phyloP scores from a whole-genome alignment of 768 basidiomycete species.

The Albatrellus ellisii region DNA sequence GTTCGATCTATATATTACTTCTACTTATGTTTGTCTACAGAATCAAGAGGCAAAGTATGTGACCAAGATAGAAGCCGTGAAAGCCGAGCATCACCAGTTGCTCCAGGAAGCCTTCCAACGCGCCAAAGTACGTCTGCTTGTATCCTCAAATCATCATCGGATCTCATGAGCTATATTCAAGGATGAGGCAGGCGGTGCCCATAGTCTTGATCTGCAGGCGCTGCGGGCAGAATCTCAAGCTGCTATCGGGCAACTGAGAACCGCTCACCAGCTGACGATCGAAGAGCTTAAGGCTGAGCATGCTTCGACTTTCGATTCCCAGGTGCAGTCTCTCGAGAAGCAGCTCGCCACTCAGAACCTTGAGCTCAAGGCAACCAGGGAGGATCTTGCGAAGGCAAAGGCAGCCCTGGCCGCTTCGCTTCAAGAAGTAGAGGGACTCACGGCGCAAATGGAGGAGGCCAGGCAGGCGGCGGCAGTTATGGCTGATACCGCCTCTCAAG shows the following conservation, averaged over 20 bases:
- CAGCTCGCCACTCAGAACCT: constrained; percentile 45
- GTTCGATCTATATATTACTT: background rate
- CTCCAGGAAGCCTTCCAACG: constrained; percentile 62
- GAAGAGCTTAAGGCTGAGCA: constrained; percentile 56
- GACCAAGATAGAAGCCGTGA: constrained; percentile 50
- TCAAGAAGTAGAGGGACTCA: constrained; percentile 42
- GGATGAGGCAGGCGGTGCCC: constrained; percentile 59
- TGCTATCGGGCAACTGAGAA: constrained; percentile 57
- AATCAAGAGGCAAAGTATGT: constrained; percentile 57
- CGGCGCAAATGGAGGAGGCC: constrained; percentile 52
- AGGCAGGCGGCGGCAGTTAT: constrained; percentile 30
- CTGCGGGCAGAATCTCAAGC: constrained; percentile 54
- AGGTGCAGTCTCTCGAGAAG: constrained; percentile 47
- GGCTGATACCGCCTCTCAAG: constrained; percentile 22
- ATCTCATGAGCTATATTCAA: constrained; percentile 18
- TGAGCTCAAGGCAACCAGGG: constrained; percentile 75
- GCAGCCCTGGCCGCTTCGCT: constrained; percentile 35
- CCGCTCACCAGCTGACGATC: constrained; percentile 45
- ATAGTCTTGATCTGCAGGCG: constrained; percentile 56
- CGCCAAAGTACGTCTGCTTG: constrained; percentile 45
- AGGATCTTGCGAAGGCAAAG: constrained; percentile 73
- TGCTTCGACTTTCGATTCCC: constrained; percentile 40
- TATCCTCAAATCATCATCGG: background rate
- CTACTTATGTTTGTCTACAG: constrained; percentile 23
- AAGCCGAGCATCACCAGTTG: constrained; percentile 46